Percentiles rank a stretch among this genome's conserved stretches.
Conservation (phyloP, 768 basidiomycete species). For the Rossbeevera mucosa region DNA sequence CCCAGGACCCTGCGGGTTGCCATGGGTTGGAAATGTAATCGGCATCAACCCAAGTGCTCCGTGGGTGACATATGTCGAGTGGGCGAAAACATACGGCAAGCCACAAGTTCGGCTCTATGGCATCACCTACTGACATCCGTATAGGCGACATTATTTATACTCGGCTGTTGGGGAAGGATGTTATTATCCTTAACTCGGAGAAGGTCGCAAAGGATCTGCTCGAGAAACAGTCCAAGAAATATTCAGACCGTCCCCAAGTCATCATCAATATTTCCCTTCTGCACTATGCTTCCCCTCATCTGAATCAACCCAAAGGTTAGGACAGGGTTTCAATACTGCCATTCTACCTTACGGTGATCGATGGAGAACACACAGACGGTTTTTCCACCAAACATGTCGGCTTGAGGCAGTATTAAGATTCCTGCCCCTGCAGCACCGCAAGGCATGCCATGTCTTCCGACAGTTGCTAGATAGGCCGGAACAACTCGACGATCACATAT, state of each 20-base stretch:
- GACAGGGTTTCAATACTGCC: not conserved
- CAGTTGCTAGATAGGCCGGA: not conserved
- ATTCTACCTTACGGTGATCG: not conserved
- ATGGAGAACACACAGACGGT: not conserved
- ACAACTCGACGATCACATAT: not conserved
- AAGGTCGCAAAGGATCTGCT: not conserved
- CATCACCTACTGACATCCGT: not conserved
- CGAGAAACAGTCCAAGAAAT: not conserved
- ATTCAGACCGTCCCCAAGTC: not conserved
- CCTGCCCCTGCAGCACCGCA: not conserved
- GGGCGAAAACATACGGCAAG: not conserved
- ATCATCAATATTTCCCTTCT: not conserved
- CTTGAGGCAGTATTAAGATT: not conserved
- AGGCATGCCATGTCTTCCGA: not conserved
- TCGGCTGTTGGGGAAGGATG: not conserved
- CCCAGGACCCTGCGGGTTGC: not conserved
- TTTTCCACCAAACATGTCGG: not conserved
- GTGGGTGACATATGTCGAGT: not conserved
- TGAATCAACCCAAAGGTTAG: not conserved
- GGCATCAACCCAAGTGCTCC: not conserved
- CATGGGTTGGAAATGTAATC: constrained; percentile 1
- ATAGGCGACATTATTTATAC: not conserved
- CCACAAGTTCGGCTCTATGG: not conserved
- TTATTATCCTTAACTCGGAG: not conserved
- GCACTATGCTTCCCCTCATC: not conserved